phyloP scores from a whole-genome alignment of 805 yeast genomes.

The Wickerhamiella galacta region DNA sequence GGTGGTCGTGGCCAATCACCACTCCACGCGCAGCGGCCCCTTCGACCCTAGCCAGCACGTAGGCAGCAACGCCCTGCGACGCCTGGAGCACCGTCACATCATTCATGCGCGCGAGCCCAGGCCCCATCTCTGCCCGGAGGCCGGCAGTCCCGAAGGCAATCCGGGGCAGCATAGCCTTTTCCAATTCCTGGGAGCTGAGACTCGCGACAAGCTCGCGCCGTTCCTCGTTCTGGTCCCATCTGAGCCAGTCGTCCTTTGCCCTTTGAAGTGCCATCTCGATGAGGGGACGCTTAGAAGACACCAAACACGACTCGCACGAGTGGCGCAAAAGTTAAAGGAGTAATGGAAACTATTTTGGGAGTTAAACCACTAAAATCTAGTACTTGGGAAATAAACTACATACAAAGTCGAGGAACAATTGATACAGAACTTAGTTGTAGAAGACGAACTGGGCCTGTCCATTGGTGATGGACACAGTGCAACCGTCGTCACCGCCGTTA shows the following conservation, averaged over 20 bases:
- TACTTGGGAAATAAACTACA: no score
- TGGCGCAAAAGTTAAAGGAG: no score
- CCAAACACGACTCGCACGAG: no score
- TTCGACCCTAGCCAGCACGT: constrained; percentile 18
- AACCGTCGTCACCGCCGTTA: constrained; percentile 68
- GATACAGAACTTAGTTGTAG: constrained; percentile 30
- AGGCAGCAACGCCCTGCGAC: constrained; percentile 31
- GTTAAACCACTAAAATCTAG: no score
- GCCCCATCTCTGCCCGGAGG: constrained; percentile 69
- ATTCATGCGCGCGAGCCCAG: constrained; percentile 92
- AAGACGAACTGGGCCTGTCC: constrained; percentile 79
- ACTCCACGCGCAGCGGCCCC: constrained; percentile 26
- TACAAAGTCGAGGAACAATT: no score
- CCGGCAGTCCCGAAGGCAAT: constrained; percentile 92
- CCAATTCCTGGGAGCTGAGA: no score
- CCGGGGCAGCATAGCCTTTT: constrained; percentile 21
- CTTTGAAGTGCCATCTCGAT: no score
- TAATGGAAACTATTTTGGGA: no score
- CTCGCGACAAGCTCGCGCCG: no score
- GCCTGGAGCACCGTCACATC: constrained; percentile 80
- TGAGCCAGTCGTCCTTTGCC: no score
- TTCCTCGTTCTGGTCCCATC: no score
- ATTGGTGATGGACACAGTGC: constrained; percentile 77
- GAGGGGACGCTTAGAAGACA: no score
- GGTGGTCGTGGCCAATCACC: constrained; percentile 85